Evolutionary conservation across 495 filamentous ascomycete species (phyloP), one percentile per base, ranked within the genome.

Genomic region (Xylaria longipes): DNA sequence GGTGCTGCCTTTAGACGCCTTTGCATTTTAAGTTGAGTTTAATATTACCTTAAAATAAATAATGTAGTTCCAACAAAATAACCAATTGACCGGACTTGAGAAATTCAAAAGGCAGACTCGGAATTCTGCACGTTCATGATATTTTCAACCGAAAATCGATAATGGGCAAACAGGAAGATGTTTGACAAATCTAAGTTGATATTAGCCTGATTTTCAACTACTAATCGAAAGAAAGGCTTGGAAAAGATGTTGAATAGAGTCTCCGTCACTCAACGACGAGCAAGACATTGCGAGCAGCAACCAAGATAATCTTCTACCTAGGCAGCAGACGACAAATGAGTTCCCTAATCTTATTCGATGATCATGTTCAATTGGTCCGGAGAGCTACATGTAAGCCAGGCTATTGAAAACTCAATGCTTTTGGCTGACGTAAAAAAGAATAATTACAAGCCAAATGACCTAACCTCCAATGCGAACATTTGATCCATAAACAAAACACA

Each of bases 401-500:
- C 20, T 25, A 29, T 64, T 46, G 25, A 35, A 12, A 63, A 22
- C 12, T 14, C 37, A 15, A 64, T 46, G 25, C 27, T 64, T 64
- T 64, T 64, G 41, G n/a, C 61, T 48, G n/a, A 14, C 17, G 22
- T 48, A 29, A 64, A 46, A 37, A 33, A 65, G 14, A 33, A 11
- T 17, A 35, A 58, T 27, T 15, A 57, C 52, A 33, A 22, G 6
- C 52, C 5, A 43, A 33, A 65, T 48, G 45, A 65, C 37, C 45
- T 45, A 56, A 56, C 52, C 45, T 22, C 63, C 63, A 25, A 50
- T 65, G 63, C 63, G 45, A 65, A 65, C 45, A 1, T 48, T 29
- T 52, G 5, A 64, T 65, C 27, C 45, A 25, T 33, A 46, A 46
- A 27, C 15, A 43, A 27, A 62, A 27, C n/a, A 62, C 17, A 6